phyloP scores from a whole-genome alignment of 768 basidiomycete genomes.

The Hirschioporus abietinus region DNA sequence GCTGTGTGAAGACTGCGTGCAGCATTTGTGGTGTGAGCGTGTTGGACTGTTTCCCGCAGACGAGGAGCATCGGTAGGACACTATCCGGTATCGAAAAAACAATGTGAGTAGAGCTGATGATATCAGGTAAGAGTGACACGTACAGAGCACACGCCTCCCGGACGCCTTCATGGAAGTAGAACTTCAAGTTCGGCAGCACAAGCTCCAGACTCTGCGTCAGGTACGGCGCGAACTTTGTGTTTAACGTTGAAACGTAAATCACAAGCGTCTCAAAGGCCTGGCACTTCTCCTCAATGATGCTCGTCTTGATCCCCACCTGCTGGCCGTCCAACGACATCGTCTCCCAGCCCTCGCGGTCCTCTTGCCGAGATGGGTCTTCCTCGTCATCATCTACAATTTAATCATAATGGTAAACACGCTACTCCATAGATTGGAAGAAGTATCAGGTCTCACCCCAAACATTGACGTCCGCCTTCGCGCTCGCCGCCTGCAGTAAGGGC shows the following conservation, averaged over 20 bases:
- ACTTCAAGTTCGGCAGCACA: slow-evolving; percentile 61
- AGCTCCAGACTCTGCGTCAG: slow-evolving; percentile 67
- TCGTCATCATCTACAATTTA: slow-evolving; percentile 52
- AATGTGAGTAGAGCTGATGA: neutral
- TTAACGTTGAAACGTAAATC: slow-evolving; percentile 69
- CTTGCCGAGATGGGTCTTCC: slow-evolving; percentile 30
- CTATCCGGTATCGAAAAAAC: no score
- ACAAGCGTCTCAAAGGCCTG: slow-evolving; percentile 86
- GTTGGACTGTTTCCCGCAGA: slow-evolving; percentile 59
- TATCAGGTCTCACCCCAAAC: slow-evolving; percentile 48
- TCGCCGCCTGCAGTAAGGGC: slow-evolving; percentile 63
- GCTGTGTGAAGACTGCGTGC: slow-evolving; percentile 57
- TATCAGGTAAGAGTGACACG: slow-evolving; percentile 14
- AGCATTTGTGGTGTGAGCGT: slow-evolving; percentile 68
- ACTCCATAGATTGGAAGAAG: neutral
- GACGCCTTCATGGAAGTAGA: slow-evolving; percentile 84
- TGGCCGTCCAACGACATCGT: slow-evolving; percentile 75
- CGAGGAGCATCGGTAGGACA: slow-evolving; percentile 64
- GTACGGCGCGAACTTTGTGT: slow-evolving; percentile 64
- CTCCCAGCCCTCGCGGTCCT: slow-evolving; percentile 73
- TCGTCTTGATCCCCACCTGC: slow-evolving; percentile 70
- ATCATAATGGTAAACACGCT: neutral
- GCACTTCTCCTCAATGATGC: slow-evolving; percentile 81
- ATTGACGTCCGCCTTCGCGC: slow-evolving; percentile 75
- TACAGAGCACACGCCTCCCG: slow-evolving; percentile 74